Base-by-base conservation (phyloP, 1,284 basidiomycete species). In the Moesziomyces parantarcticus region DNA sequence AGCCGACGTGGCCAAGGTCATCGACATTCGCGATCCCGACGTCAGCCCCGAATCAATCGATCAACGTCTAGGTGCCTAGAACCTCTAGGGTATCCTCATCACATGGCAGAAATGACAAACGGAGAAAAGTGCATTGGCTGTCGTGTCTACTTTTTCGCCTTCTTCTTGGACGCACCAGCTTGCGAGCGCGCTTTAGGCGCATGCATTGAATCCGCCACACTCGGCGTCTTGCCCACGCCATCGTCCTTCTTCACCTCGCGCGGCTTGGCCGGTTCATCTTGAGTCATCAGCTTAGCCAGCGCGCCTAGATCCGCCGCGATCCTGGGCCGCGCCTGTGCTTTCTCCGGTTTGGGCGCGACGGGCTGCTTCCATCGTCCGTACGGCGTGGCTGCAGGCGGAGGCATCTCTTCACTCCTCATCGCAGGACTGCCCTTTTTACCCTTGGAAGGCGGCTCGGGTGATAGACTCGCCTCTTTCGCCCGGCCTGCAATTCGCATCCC, bases 1-100 rank as follows among this genome's bases (percentile, higher is more conserved):
- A 41, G 50, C 66, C 32, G 81, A 83, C 55, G 64, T 83, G 13
- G 77, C 74, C 14, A 82, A 83, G 49, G 65, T 81, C 13, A 53
- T 83, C 41, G 78, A 81, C 22, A 60, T 83, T 1, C 34, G 82
- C 9, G 82, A 82, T 5, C 78, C 71, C 20, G 70, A 64, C 9
- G 50, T 82, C 23, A 53, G 58, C 2, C 58, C 39, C 9, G 55
- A 63, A 5, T 41, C 60, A 23, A 46, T 82, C 7, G 62, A 75
- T 29, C 55, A 74, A 25, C 46, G 77, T 1, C 59, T 82, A 9
- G 77, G 80, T 20, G 78, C 76, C 10, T 77, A 62, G 55, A 7
- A 36, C n/a, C n/a, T n/a, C n/a, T n/a, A n/a, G n/a, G n/a, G n/a
- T n/a, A n/a, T n/a, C n/a, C n/a, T n/a, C n/a, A n/a, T n/a, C n/a